These are phyloP conservation scores for Ustilago shanxiensis DNA, from an alignment of 1,284 basidiomycete species.

Conservation along the genomic window DNA sequence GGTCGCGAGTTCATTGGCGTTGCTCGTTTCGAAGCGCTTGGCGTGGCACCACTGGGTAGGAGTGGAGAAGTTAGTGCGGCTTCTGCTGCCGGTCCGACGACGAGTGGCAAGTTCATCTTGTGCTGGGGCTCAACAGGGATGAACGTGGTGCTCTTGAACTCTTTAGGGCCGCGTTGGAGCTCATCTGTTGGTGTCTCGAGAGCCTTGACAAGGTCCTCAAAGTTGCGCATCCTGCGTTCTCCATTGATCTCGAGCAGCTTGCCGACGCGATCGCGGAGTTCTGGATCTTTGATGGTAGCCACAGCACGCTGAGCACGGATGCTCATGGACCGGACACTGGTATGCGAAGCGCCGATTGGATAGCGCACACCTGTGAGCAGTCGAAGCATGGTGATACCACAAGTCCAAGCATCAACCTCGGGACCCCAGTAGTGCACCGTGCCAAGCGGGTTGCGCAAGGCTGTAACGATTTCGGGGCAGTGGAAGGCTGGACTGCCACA, in stretches of 20 bases:
- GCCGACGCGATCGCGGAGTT: constrained; percentile 71
- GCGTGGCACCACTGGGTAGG: constrained; percentile 42
- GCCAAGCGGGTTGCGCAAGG: constrained; percentile 73
- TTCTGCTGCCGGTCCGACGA: constrained; percentile 52
- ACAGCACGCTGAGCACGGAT: constrained; percentile 72
- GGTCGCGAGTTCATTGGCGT: constrained; percentile 42
- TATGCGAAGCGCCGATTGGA: constrained; percentile 74
- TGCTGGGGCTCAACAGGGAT: constrained; percentile 72
- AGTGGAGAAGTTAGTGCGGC: constrained; percentile 42
- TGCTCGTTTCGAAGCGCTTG: constrained; percentile 36
- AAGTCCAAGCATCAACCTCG: constrained; percentile 76
- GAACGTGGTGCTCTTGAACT: constrained; percentile 74
- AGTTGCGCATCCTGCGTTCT: constrained; percentile 72
- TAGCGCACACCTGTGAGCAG: constrained; percentile 73
- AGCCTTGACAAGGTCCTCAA: constrained; percentile 65
- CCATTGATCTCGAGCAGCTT: constrained; percentile 73
- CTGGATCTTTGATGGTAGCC: constrained; percentile 70
- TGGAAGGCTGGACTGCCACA: constrained; percentile 74
- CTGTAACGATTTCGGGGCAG: constrained; percentile 74
- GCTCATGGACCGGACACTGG: constrained; percentile 72
- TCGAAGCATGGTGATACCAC: constrained; percentile 74
- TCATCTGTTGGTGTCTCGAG: constrained; percentile 45
- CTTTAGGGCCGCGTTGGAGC: constrained; percentile 51
- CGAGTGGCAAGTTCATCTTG: constrained; percentile 71
- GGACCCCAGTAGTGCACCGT: constrained; percentile 72